These are phyloP conservation scores for Coniochaeta sp. DNA, from an alignment of 2,329 filamentous ascomycete species.

Conservation along the genomic window DNA sequence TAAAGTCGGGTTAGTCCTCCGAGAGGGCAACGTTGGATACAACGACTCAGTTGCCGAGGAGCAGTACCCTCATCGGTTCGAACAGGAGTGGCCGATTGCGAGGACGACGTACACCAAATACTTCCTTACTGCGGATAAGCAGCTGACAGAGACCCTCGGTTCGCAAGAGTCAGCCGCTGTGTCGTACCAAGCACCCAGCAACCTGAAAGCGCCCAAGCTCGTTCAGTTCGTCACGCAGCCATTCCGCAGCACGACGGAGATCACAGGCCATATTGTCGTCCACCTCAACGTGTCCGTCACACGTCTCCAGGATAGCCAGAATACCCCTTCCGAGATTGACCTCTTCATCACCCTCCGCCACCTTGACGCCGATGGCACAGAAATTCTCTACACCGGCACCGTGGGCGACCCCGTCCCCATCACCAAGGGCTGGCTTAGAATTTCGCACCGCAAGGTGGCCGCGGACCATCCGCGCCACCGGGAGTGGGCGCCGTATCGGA, in stretches of 20 bases:
- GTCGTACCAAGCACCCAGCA: conserved; percentile 54
- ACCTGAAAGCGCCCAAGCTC: conserved; percentile 42
- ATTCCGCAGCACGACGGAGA: conserved; percentile 58
- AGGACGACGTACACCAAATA: conserved; percentile 57
- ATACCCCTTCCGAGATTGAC: conserved; percentile 46
- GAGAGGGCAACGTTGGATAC: conserved; percentile 61
- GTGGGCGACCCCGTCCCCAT: conserved; percentile 57
- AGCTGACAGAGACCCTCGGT: conserved; percentile 20
- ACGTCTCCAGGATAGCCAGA: conserved; percentile 33
- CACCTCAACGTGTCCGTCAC: conserved; percentile 59
- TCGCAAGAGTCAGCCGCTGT: conserved; percentile 33
- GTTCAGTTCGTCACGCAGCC: conserved; percentile 51
- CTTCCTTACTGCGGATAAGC: conserved; percentile 46
- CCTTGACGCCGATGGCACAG: conserved; percentile 43
- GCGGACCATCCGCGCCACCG: conserved; percentile 42
- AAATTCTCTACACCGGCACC: conserved; percentile 59
- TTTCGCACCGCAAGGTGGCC: conserved; percentile 48
- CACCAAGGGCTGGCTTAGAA: conserved; percentile 57
- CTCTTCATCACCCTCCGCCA: conserved; percentile 58
- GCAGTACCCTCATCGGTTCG: conserved; percentile 44
- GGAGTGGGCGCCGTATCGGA: conserved; percentile 47
- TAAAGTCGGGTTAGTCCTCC: conserved; percentile 52
- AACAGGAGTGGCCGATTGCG: conserved; percentile 61
- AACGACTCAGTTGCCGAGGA: conserved; percentile 57
- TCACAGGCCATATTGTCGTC: conserved; percentile 61